Conservation (phyloP, 345 rosid species). For the Melastoma malabathricum region DNA sequence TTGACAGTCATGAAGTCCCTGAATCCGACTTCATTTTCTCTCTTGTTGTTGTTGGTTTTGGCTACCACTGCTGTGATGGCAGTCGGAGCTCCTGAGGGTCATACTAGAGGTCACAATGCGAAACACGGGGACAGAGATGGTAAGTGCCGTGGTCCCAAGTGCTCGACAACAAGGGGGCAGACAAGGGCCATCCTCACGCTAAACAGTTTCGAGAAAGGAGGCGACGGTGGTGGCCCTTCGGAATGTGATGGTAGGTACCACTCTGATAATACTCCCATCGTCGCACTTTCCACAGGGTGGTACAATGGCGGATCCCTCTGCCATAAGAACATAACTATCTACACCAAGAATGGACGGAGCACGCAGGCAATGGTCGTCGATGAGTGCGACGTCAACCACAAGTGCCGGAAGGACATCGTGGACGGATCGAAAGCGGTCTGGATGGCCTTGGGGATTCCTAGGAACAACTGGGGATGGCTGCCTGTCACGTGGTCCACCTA, state of each 20-base stretch:
- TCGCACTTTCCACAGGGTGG: neutral
- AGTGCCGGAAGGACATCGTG: neutral
- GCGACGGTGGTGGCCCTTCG: constrained; percentile 1
- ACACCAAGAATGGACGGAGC: neutral
- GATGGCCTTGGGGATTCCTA: constrained; percentile 3
- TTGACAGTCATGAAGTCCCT: no score
- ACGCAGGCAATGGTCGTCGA: constrained; percentile 3
- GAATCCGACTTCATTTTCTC: no score
- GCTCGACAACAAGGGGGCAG: neutral
- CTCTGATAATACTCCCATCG: neutral
- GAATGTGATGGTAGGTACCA: constrained; percentile 1
- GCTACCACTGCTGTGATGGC: no score
- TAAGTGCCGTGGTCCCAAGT: neutral
- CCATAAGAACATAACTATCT: constrained; percentile 3
- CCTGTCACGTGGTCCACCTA: neutral
- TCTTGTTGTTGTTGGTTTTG: no score
- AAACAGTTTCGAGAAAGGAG: constrained; percentile 9
- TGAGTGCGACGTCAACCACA: constrained; percentile 3
- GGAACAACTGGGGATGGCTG: constrained; percentile 5
- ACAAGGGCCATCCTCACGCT: constrained; percentile 5
- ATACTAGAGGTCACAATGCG: no score
- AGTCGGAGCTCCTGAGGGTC: no score
- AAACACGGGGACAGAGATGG: constrained; percentile 14
- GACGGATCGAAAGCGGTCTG: constrained; percentile 7
- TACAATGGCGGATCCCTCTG: neutral